A percentile compares a stretch with the other conserved stretches of the same genome.
Conservation (phyloP, 2,329 filamentous ascomycete species). For the Fusarium coicis region DNA sequence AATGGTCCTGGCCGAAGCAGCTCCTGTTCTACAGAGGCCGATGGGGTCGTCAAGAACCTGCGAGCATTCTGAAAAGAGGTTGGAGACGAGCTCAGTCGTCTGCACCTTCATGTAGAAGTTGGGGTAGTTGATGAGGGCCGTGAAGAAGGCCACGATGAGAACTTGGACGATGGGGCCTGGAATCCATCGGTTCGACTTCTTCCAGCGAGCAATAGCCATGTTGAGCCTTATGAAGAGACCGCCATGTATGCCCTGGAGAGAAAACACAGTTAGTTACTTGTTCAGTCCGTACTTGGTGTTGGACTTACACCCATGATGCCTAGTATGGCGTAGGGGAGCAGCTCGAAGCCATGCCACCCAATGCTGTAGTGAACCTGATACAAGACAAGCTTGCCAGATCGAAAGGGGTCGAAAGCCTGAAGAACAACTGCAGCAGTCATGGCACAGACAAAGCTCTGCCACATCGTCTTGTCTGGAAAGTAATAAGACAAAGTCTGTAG, state of each 20-base stretch:
- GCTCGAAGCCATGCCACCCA: constrained; percentile 94
- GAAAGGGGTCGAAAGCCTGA: constrained; percentile 92
- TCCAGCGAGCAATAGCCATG: constrained; percentile 85
- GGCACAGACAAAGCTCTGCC: constrained; percentile 98
- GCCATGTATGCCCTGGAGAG: constrained; percentile 80
- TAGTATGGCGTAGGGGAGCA: constrained; percentile 86
- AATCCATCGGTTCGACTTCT: constrained; percentile 72
- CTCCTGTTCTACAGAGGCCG: constrained; percentile 88
- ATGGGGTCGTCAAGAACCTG: constrained; percentile 86
- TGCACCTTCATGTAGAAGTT: constrained; percentile 97
- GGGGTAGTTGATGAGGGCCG: constrained; percentile 91
- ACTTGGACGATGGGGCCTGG: constrained; percentile 84
- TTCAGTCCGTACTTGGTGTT: background rate
- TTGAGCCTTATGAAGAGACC: constrained; percentile 95
- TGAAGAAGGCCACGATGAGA: constrained; percentile 79
- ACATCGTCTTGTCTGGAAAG: constrained; percentile 99
- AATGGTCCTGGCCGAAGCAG: constrained; percentile 84
- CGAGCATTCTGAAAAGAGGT: constrained; percentile 90
- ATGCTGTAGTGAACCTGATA: constrained; percentile 95
- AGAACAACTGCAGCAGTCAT: constrained; percentile 98
- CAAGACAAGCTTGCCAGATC: constrained; percentile 92
- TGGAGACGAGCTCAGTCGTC: constrained; percentile 88
- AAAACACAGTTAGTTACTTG: constrained; percentile 16
- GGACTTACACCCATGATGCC: constrained; percentile 78
- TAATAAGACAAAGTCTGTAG: constrained; percentile 84